phyloP scores from a whole-genome alignment of 2,329 filamentous ascomycete genomes.

The Paradendryphiella salina region DNA sequence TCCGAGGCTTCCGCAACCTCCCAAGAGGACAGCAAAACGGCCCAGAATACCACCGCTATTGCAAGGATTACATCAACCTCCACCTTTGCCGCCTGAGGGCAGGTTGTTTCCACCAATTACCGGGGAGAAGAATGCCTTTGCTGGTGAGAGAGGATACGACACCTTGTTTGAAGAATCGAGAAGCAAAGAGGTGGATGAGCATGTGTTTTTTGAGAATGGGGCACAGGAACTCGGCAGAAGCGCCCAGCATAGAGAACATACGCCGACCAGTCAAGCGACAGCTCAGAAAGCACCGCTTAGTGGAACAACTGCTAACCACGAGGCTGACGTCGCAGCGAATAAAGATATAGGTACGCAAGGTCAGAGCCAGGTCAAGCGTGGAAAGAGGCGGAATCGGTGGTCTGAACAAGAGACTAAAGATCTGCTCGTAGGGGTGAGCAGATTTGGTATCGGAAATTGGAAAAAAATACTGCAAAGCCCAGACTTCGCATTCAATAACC shows the following conservation, averaged over 20 bases:
- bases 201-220: conserved; percentile 1
- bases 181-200: conserved; percentile 17
- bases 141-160: conserved; percentile 16
- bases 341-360: conserved; percentile 3
- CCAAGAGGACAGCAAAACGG: conserved; percentile 38
- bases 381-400: conserved; percentile 63
- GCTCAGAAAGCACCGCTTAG: neutral
- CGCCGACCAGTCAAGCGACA: neutral
- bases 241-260: conserved; percentile 1
- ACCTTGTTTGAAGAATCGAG: conserved; percentile 13
- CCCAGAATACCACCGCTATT: conserved; percentile 55
- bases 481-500: conserved; percentile 60
- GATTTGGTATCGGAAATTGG: conserved; percentile 67
- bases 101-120: conserved; percentile 64
- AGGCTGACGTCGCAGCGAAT: neutral
- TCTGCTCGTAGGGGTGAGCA: conserved; percentile 61
- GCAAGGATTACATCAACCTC: conserved; percentile 66
- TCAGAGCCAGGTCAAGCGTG: conserved; percentile 41
- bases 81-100: conserved; percentile 57
- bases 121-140: conserved; percentile 47
- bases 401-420: conserved; percentile 64
- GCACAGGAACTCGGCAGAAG: conserved; percentile 1
- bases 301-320: neutral
- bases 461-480: conserved; percentile 62
- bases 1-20: conserved; percentile 46